Base-by-base conservation (phyloP, 2,329 filamentous ascomycete genomes). In the Talaromyces amestolkiae region DNA sequence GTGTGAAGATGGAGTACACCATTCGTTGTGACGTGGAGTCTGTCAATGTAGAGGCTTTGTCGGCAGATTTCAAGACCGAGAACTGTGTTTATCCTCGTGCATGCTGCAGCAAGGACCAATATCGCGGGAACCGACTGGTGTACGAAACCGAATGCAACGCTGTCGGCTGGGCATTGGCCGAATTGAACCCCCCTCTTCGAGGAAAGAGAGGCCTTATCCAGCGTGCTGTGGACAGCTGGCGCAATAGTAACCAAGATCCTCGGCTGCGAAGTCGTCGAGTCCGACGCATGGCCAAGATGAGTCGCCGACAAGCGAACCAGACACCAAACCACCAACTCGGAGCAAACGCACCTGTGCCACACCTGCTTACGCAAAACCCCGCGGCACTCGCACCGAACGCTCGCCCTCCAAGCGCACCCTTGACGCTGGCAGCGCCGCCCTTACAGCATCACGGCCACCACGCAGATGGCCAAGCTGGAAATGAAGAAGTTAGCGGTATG, bases 71-170 rank as follows among this genome's bases (percentile, higher is more conserved):
- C 85, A 98, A 97, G 83, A 92, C 92, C 9, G 94, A 97, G 77
- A 99, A 99, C 81, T 98, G 95, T 76, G 95, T 99, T 15, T 99
- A 98, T 75, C 95, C 95, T 3, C 88, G 95, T 67, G 95, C 95
- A 3, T 97, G 93, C 83, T 96, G 93, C 78, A 87, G 88, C 70
- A 98, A 98, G 79, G 94, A 98, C 66, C 91, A 96, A 76, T 99
- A 99, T 83, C 90, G 93, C 67, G 95, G 95, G 67, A 99, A 99
- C 77, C 90, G 95, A 17, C 82, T 97, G 70, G 91, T 95, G 71
- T 99, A 99, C 78, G 95, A 99, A 82, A 97, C 92, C 17, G 95
- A 99, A 81, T 99, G 95, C 85, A 99, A 99, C 80, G 92, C 93
- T 0, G 95, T 99, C n/a, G 95, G 95, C n/a, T 99, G 95, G 95